Base-by-base conservation (phyloP, 1,284 basidiomycete genomes). In the Trametes polyzona region DNA sequence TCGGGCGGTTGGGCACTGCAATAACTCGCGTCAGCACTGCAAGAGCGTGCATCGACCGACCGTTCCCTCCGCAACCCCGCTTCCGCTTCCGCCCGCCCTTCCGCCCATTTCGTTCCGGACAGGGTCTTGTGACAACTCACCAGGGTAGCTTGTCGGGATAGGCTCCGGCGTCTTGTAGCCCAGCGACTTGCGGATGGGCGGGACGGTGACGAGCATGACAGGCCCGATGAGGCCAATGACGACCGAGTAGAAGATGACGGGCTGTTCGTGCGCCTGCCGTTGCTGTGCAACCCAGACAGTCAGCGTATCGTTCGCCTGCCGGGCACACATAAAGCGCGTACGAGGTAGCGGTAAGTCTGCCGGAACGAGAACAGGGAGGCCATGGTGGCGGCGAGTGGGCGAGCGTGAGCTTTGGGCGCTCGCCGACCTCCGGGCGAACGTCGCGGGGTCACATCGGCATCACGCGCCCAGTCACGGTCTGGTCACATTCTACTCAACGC, bases 201-300 rank as follows among this genome's bases (percentile, higher is more conserved):
- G 95, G 11, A 97, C 84, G 43, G 82, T 78, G 37, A 93, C 65
- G 47, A 90, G 90, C 71, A 93, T 77, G 24, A 89, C 73, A 12
- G 95, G 95, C 2, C 95, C 95, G 73, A 83, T 77, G 51, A 77
- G 69, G 41, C 95, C 95, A 58, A 97, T 75, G 50, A 87, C 74
- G 70, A 90, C 80, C 7, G 94, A 92, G 78, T 88, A 97, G 79
- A 96, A 96, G 73, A 97, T 85, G 69, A 93, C 91, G 33, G 95
- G 95, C 67, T 87, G 87, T 77, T 97, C 95, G 78, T 98, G 96
- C 33, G 95, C 93, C 68, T 89, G 84, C 59, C 90, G 86, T 83
- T 86, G 85, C 84, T 87, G 52, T 33, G 55, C 30, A 47, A 10
- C 6, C 23, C 30, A 39, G 21, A 21, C 23, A 26, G 27, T n/a